phyloP scores from a whole-genome alignment of 768 basidiomycete genomes.

The Podaxis sp. region DNA sequence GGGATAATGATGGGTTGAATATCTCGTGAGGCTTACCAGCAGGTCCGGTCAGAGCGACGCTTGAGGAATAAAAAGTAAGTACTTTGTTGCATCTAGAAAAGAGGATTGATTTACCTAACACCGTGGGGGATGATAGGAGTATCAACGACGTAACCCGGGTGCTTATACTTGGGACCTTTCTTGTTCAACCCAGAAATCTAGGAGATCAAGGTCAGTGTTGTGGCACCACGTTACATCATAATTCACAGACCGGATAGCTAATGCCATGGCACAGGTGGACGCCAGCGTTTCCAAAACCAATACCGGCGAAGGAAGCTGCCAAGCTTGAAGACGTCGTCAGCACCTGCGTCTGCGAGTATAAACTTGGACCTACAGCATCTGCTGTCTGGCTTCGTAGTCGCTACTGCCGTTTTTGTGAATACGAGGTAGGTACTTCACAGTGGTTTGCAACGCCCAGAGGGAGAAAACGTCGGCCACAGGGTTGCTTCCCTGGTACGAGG shows the following conservation, averaged over 20 bases:
- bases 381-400: slow-evolving; percentile 80
- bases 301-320: slow-evolving; percentile 92
- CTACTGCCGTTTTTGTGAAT: slow-evolving; percentile 70
- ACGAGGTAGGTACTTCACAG: slow-evolving; percentile 85
- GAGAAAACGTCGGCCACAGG: slow-evolving; percentile 96
- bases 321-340: slow-evolving; percentile 45
- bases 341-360: background rate
- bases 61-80: slow-evolving; percentile 18
- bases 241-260: slow-evolving; percentile 70
- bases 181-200: slow-evolving; percentile 95
- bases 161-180: slow-evolving; percentile 87
- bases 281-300: slow-evolving; percentile 93
- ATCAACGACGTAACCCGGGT: slow-evolving; percentile 84
- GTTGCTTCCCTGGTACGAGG: slow-evolving; percentile 93
- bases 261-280: slow-evolving; percentile 91
- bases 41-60: slow-evolving; percentile 88
- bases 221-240: background rate
- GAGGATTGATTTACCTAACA: slow-evolving; percentile 50
- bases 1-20: background rate
- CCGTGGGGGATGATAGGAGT: slow-evolving; percentile 94
- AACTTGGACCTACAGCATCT: slow-evolving; percentile 74
- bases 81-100: background rate
- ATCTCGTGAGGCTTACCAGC: slow-evolving; percentile 48
- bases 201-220: background rate
- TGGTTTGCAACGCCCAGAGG: slow-evolving; percentile 87